phyloP scores from a whole-genome alignment of 2,329 filamentous ascomycete species.

The Raffaelea deltoideospora region DNA sequence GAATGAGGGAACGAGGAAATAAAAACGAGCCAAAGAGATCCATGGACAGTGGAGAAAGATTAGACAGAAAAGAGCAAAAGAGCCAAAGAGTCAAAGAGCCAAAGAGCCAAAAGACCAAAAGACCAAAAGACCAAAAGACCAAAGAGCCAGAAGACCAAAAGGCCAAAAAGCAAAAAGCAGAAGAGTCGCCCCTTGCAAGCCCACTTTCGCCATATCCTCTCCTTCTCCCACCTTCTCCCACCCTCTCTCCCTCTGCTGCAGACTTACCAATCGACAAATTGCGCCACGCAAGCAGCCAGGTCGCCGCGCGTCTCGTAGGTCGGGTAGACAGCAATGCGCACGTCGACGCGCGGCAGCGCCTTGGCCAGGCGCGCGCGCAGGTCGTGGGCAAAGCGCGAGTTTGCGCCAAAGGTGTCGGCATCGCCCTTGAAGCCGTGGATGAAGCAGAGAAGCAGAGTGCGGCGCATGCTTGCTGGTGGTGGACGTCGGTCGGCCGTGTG shows the following conservation, averaged over 20 bases:
- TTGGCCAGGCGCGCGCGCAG: conserved; percentile 48
- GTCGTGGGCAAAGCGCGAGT: conserved; percentile 54
- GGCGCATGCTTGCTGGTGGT: conserved; percentile 38
- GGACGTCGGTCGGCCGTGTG: background rate
- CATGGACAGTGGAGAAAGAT: too few relatives aligned
- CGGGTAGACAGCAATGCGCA: conserved; percentile 59
- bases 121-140: too few relatives aligned
- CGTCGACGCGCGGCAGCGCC: conserved; percentile 52
- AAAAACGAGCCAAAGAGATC: too few relatives aligned
- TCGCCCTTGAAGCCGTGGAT: conserved; percentile 85
- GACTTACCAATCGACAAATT: conserved; percentile 59
- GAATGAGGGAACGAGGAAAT: too few relatives aligned
- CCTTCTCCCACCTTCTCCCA: too few relatives aligned
- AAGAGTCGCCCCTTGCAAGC: too few relatives aligned
- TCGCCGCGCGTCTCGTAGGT: conserved; percentile 73
- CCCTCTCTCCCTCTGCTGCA: too few relatives aligned
- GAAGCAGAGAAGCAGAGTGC: conserved; percentile 67
- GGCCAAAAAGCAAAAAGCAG: too few relatives aligned
- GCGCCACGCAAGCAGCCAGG: conserved; percentile 51
- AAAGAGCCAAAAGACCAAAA: too few relatives aligned
- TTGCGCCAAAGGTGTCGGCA: conserved; percentile 59
- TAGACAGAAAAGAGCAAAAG: background rate
- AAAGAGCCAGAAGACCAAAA: too few relatives aligned
- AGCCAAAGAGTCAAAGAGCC: too few relatives aligned
- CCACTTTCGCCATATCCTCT: too few relatives aligned